Base-by-base conservation (phyloP, 768 basidiomycete genomes). In the Daedaleopsis sinensis region DNA sequence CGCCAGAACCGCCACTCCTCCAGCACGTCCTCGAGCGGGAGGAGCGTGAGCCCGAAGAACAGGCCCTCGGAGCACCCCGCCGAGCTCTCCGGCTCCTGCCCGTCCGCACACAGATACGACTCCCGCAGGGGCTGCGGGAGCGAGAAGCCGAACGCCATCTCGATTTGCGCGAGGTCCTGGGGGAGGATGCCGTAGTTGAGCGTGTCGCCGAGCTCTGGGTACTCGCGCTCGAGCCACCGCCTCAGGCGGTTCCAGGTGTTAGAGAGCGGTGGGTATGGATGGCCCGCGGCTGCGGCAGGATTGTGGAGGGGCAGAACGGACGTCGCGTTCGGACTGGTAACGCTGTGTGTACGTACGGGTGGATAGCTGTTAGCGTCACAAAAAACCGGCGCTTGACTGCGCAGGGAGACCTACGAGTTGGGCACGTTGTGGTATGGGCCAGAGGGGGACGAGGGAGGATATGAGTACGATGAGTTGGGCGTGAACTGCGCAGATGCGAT, bases 1-100 rank as follows among this genome's bases (percentile, higher is more conserved):
- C 96, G 80, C 96, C 97, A 98, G 71, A 97, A 98, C 38, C 83
- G 80, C 95, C 96, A 99, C 76, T 99, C 97, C 59, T 94, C 89
- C 47, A 95, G 79, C 27, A 97, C 94, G 67, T 94, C 90, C 70
- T 99, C 97, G 48, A 98, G 80, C 13, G 94, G 93, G 19, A 99
- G 78, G 39, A 97, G 82, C n/a, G 88, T 90, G 19, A 99, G 77
- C n/a, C 97, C 97, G 70, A 94, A 98, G 75, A 99, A 94, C 35
- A 99, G 81, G 37, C 97, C 97, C 59, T 93, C 91, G 10, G 91
- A 83, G 69, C 92, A 94, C 13, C 91, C 92, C 44, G 91, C 92
- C 32, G 92, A 80, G 15, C 91, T 91, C 74, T 94, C 91, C 19
- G 92, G 85, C 72, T 98, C 97, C 71, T 99, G 97, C 2, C 97